These are phyloP conservation scores for Ophiostoma sp. DNA, from an alignment of 2,329 filamentous ascomycete species.

Conservation along the genomic window DNA sequence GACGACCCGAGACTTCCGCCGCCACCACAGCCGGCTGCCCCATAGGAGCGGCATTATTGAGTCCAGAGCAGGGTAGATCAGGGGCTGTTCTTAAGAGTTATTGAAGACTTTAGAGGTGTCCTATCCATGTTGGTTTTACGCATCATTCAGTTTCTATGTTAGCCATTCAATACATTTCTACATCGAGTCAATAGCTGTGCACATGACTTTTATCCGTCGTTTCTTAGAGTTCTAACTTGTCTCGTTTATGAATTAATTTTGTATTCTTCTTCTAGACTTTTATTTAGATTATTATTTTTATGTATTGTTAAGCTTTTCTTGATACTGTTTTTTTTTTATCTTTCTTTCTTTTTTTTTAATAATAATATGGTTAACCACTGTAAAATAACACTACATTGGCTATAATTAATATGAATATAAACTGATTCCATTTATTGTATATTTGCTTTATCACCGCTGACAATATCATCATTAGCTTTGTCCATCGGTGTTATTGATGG, in stretches of 20 bases:
- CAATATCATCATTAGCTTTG: not conserved
- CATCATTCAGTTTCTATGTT: not conserved
- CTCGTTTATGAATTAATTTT: too few relatives aligned
- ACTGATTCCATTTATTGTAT: too few relatives aligned
- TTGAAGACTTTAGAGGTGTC: not conserved
- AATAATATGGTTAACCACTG: too few relatives aligned
- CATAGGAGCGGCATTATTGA: conserved; percentile 5
- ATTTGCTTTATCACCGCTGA: not conserved
- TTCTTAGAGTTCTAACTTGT: too few relatives aligned
- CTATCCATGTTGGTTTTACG: not conserved
- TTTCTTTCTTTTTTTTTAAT: too few relatives aligned
- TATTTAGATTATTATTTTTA: too few relatives aligned
- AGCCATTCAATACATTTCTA: not conserved
- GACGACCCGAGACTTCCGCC: conserved; percentile 26
- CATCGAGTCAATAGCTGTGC: not conserved
- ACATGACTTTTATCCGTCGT: too few relatives aligned
- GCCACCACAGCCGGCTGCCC: conserved; percentile 23
- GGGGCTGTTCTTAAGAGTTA: not conserved
- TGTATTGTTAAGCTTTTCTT: too few relatives aligned
- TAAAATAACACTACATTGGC: too few relatives aligned
- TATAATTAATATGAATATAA: too few relatives aligned
- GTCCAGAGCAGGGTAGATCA: not conserved
- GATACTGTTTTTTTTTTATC: too few relatives aligned
- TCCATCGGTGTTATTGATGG: not conserved
- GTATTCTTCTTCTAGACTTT: not conserved